Evolutionary conservation across 768 basidiomycete genomes (phyloP).

Genomic region (Lepiota brunneoincarnata): DNA sequence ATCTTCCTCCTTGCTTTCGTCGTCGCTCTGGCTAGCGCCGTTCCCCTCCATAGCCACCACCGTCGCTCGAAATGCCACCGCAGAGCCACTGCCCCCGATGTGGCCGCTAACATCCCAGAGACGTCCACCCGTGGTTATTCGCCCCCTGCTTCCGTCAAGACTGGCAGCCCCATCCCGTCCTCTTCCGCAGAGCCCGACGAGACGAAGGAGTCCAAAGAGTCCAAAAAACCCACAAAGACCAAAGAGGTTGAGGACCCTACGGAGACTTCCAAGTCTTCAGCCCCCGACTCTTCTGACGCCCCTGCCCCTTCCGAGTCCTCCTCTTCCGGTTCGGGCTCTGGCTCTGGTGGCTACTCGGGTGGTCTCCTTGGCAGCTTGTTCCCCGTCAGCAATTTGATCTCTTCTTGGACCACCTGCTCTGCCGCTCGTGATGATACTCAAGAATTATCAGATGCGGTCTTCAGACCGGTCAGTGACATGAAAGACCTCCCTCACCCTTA

Average conservation of each 20-base stretch:
- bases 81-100: neutral
- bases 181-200: neutral
- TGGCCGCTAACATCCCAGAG: neutral
- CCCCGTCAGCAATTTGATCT: slow-evolving; percentile 30
- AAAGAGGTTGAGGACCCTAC: neutral
- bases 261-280: slow-evolving; percentile 1
- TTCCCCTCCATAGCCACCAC: slow-evolving; percentile 18
- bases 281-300: neutral
- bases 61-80: slow-evolving; percentile 13
- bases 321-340: slow-evolving; percentile 13
- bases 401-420: slow-evolving; percentile 46
- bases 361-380: slow-evolving; percentile 34
- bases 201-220: neutral
- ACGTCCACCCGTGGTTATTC: neutral
- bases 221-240: neutral
- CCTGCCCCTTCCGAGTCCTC: neutral
- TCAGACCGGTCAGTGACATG: slow-evolving; percentile 39
- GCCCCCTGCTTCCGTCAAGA: neutral
- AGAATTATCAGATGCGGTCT: slow-evolving; percentile 41
- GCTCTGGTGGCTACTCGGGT: neutral
- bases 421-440: slow-evolving; percentile 30
- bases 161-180: neutral
- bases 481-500: slow-evolving; percentile 37
- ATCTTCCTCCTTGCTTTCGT: slow-evolving; percentile 22
- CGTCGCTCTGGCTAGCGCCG: slow-evolving; percentile 21